phyloP scores from a whole-genome alignment of 179 eudicot species.

The Silene vulgaris region DNA sequence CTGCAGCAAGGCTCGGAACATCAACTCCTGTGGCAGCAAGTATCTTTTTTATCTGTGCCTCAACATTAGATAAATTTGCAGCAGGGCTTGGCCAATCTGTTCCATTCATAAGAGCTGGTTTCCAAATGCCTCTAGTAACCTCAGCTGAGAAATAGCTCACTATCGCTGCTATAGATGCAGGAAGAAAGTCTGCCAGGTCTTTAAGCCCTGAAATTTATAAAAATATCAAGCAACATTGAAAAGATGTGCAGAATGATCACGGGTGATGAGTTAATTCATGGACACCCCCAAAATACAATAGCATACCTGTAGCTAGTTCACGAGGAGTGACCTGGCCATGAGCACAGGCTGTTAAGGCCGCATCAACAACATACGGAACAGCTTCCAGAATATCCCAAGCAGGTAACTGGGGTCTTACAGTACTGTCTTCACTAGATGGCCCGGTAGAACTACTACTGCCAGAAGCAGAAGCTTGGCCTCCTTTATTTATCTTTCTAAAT shows the following conservation, averaged over 20 bases:
- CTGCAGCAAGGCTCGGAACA: constrained; percentile 86
- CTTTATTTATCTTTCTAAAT: constrained; percentile 61
- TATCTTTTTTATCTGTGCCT: constrained; percentile 87
- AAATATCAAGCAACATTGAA: background rate
- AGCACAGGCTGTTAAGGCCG: constrained; percentile 96
- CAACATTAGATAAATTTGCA: constrained; percentile 81
- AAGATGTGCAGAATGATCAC: too few species aligned
- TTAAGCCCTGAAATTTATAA: constrained; percentile 61
- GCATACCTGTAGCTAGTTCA: constrained; percentile 87
- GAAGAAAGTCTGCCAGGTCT: constrained; percentile 95
- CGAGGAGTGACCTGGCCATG: constrained; percentile 93
- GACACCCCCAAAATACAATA: background rate
- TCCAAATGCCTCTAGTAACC: constrained; percentile 97
- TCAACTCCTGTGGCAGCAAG: constrained; percentile 87
- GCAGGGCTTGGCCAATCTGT: constrained; percentile 99
- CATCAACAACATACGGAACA: constrained; percentile 95
- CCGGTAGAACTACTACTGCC: constrained; percentile 89
- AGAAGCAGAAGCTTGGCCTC: constrained; percentile 55
- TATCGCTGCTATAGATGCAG: constrained; percentile 89
- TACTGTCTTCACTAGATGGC: constrained; percentile 56
- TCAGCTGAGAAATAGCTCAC: constrained; percentile 98
- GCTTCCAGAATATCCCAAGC: constrained; percentile 99
- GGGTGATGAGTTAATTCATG: too few species aligned
- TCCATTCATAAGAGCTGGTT: constrained; percentile 92
- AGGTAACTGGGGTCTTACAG: constrained; percentile 63